Percentiles rank a stretch among this genome's conserved stretches.
These are phyloP conservation scores for Moniliella sp. DNA, from an alignment of 1,284 basidiomycete species.

Conservation along the genomic window DNA sequence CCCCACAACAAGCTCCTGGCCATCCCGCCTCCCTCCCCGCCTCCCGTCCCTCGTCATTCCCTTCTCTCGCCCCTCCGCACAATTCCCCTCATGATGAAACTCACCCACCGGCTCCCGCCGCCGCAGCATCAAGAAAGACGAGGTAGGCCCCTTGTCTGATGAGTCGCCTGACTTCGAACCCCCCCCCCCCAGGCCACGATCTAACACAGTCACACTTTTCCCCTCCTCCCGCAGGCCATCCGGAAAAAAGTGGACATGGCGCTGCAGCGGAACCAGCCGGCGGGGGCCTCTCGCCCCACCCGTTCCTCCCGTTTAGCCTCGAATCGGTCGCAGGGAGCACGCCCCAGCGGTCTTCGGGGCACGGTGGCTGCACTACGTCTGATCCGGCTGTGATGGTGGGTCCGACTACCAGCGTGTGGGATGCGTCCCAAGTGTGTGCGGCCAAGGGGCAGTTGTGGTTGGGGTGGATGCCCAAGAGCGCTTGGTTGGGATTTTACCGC, in stretches of 20 bases:
- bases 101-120: neutral
- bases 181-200: too few relatives aligned
- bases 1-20: too few relatives aligned
- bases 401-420: conserved; percentile 83
- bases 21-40: too few relatives aligned
- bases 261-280: conserved; percentile 42
- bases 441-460: conserved; percentile 95
- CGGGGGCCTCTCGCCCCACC: conserved; percentile 14
- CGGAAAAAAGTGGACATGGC: conserved; percentile 95
- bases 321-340: conserved; percentile 38
- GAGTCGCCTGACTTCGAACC: too few relatives aligned
- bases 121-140: conserved; percentile 9
- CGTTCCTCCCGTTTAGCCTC: conserved; percentile 10
- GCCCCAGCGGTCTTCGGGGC: conserved; percentile 54
- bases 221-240: conserved; percentile 79
- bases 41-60: too few relatives aligned
- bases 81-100: too few relatives aligned
- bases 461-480: conserved; percentile 98
- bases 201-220: conserved; percentile 69
- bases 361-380: conserved; percentile 91
- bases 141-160: too few relatives aligned
- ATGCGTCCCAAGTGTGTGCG: conserved; percentile 91
- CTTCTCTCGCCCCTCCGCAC: too few relatives aligned
- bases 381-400: conserved; percentile 90
- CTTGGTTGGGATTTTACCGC: conserved; percentile 97